phyloP scores from a whole-genome alignment of 257 asterid species.

The Mitragyna speciosa region DNA sequence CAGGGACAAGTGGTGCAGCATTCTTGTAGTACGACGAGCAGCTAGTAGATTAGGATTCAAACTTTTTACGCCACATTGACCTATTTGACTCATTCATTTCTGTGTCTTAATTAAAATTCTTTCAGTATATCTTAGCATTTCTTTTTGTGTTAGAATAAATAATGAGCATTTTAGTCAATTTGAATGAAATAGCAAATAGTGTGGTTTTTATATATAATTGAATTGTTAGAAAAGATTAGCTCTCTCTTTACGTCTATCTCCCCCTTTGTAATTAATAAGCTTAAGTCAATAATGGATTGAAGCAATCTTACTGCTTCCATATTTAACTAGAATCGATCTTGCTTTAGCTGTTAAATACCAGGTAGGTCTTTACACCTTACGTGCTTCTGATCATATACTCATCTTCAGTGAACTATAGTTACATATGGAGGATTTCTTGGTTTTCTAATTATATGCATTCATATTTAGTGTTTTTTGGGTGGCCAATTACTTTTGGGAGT shows the following conservation, averaged over 20 bases:
- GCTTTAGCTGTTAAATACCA: background rate
- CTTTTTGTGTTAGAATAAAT: too few relatives aligned
- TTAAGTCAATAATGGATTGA: background rate
- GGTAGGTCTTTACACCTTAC: background rate
- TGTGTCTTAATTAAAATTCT: background rate
- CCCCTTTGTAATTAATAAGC: background rate
- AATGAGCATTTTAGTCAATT: background rate
- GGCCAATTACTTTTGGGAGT: constrained; percentile 15
- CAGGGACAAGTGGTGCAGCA: background rate
- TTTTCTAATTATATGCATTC: background rate
- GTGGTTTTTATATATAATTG: background rate
- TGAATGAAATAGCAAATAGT: background rate
- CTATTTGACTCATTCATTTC: background rate
- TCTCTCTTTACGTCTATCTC: background rate
- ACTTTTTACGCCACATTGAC: background rate
- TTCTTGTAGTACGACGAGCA: background rate
- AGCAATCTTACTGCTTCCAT: background rate
- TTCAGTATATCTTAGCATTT: background rate
- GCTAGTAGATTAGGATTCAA: background rate
- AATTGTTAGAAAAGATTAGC: background rate
- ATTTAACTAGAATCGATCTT: background rate
- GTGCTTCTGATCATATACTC: background rate
- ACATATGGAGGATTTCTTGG: background rate
- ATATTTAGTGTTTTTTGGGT: background rate
- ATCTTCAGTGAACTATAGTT: background rate